A percentile compares a stretch with the other conserved stretches of the same genome.
These are phyloP conservation scores for Williopsis jadinii DNA, from an alignment of 1,139 yeast genomes.

Conservation along the genomic window DNA sequence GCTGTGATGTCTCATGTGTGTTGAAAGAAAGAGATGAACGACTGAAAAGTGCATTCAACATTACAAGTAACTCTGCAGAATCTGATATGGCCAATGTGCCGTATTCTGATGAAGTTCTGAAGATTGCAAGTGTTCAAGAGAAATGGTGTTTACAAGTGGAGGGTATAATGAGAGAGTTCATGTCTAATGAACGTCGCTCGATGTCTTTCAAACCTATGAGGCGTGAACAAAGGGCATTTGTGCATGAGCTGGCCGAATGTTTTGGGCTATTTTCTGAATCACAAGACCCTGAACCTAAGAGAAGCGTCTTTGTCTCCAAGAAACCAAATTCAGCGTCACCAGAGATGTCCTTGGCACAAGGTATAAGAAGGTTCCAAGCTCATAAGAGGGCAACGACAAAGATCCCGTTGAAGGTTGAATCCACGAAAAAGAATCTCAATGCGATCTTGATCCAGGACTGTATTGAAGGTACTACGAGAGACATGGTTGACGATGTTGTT, in stretches of 20 bases:
- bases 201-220: slow-evolving; percentile 71
- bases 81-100: slow-evolving; percentile 25
- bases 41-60: slow-evolving; percentile 56
- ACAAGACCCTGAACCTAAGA: slow-evolving; percentile 74
- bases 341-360: slow-evolving; percentile 24
- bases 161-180: slow-evolving; percentile 40
- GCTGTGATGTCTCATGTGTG: slow-evolving; percentile 70
- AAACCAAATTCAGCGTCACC: slow-evolving; percentile 27
- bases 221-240: slow-evolving; percentile 58
- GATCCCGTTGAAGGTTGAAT: slow-evolving; percentile 18
- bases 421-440: slow-evolving; percentile 27
- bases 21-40: slow-evolving; percentile 51
- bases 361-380: slow-evolving; percentile 26
- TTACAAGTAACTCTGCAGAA: slow-evolving; percentile 10
- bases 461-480: slow-evolving; percentile 45
- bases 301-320: slow-evolving; percentile 59
- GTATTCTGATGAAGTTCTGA: slow-evolving; percentile 24
- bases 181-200: slow-evolving; percentile 30
- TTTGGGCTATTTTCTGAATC: slow-evolving; percentile 61
- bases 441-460: slow-evolving; percentile 49
- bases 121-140: slow-evolving; percentile 31
- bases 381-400: slow-evolving; percentile 25
- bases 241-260: slow-evolving; percentile 59
- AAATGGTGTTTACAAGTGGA: slow-evolving; percentile 67
- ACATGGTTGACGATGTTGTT: slow-evolving; percentile 35